These are phyloP conservation scores for Aspergillus pseudotamarii DNA, from an alignment of 2,329 filamentous ascomycete genomes.

Conservation along the genomic window DNA sequence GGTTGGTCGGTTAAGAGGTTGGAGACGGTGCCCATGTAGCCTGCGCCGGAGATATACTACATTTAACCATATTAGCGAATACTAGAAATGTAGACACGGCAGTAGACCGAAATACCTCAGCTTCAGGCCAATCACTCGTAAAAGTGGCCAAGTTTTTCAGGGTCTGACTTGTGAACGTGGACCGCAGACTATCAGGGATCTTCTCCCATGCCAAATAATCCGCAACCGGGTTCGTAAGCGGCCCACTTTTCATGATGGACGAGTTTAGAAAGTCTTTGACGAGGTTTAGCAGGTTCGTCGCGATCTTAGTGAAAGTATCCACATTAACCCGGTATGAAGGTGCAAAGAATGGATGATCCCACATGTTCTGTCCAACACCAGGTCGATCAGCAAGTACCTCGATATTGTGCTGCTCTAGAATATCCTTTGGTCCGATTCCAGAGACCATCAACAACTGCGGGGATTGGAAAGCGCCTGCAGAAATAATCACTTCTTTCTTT, in stretches of 20 bases:
- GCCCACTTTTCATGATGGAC: slow-evolving; percentile 21
- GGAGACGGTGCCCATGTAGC: slow-evolving; percentile 20
- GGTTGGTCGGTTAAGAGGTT: slow-evolving; percentile 13
- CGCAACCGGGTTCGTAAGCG: slow-evolving; percentile 10
- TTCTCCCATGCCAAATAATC: slow-evolving; percentile 29
- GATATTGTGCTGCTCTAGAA: slow-evolving; percentile 18
- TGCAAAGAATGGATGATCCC: slow-evolving; percentile 42
- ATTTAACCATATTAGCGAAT: neutral
- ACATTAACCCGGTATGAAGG: slow-evolving; percentile 34
- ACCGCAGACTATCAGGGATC: slow-evolving; percentile 16
- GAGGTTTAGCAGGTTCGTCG: neutral
- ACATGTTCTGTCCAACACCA: slow-evolving; percentile 42
- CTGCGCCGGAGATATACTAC: slow-evolving; percentile 27
- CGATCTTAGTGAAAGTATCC: slow-evolving; percentile 29
- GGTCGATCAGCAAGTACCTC: slow-evolving; percentile 17
- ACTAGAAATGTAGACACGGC: too few species aligned
- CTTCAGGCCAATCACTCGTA: slow-evolving; percentile 33
- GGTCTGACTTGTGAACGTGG: slow-evolving; percentile 15
- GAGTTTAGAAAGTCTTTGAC: neutral
- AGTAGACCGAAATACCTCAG: slow-evolving; percentile 16
- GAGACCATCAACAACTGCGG: slow-evolving; percentile 55
- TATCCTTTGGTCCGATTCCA: slow-evolving; percentile 45
- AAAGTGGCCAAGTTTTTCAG: slow-evolving; percentile 19
- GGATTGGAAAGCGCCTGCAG: slow-evolving; percentile 54
- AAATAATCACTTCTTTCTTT: slow-evolving; percentile 50